Evolutionary conservation across 352 stramenopile genomes (phyloP), one percentile per base, ranked within the genome.

Genomic region (Pythium sp.): DNA sequence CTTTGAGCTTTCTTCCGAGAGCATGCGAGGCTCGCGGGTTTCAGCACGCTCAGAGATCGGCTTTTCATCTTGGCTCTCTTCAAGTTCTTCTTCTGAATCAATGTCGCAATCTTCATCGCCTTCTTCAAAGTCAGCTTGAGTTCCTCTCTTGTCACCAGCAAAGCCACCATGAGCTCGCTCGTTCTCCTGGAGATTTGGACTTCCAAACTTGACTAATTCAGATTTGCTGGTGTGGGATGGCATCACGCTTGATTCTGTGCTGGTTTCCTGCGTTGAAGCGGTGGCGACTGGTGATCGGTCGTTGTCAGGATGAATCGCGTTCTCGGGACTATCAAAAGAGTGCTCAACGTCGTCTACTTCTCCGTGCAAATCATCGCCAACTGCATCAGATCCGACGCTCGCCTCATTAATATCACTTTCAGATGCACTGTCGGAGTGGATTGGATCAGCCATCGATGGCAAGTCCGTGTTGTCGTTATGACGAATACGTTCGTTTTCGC

Each of bases 101-200:
- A 63, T 63, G 65, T 72, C 68, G 71, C 8, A 22, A 18, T 59
- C 54, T 59, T 43, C 28, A 9, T 68, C 72, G n/a, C 66, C 59
- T 62, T 79, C 70, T 73, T 81, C 76, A 78, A 72, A 71, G 71
- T 71, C 65, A 73, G 73, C 71, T 56, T 62, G 64, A 63, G 56
- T 54, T 28, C 77, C 68, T 43, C 67, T 62, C 64, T 70, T 65
- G 30, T 66, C 69, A 68, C 67, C 58, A 14, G 30, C 14, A 24
- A 5, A 64, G 5, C 11, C 53, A 3, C 12, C 43, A 11, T 22
- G 18, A 51, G 43, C 11, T 12, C 20, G 18, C 2, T 24, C 43
- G 43, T 51, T 18, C 43, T 51, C 43, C 43, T 24, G 18, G 18
- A 51, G 18, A 51, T 51, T 18, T 51, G 43, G 18, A 51, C 6